phyloP scores from a whole-genome alignment of 139 green algal genomes.

The Chlorella vulgaris region DNA sequence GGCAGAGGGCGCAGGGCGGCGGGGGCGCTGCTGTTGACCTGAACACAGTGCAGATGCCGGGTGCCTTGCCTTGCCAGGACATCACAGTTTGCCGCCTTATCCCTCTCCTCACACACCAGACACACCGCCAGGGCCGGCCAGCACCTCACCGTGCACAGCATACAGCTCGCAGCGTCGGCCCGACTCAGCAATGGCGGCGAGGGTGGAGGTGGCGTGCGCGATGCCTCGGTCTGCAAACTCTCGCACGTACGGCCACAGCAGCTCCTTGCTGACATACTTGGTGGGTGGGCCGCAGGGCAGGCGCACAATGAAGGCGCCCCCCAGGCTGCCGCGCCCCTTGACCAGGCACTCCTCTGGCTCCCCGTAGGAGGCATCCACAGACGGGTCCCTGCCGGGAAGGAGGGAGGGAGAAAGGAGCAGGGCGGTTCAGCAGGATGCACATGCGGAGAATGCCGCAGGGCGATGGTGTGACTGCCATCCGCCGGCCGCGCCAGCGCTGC shows the following conservation, averaged over 20 bases:
- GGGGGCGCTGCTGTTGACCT: not conserved
- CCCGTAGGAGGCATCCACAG: conserved; percentile 78
- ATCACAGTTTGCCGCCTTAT: no score
- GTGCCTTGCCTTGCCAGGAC: no score
- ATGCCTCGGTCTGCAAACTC: conserved; percentile 91
- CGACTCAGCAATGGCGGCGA: conserved; percentile 59
- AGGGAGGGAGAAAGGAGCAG: not conserved
- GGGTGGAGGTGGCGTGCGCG: conserved; percentile 61
- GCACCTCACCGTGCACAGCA: conserved; percentile 71
- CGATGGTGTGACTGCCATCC: no score
- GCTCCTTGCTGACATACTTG: conserved; percentile 87
- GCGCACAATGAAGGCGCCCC: conserved; percentile 91
- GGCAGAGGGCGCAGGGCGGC: not conserved
- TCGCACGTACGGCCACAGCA: conserved; percentile 90
- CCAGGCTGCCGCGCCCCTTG: conserved; percentile 49
- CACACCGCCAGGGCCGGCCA: not conserved
- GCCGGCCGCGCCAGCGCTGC: no score
- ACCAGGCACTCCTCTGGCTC: conserved; percentile 78
- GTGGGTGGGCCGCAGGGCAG: conserved; percentile 76
- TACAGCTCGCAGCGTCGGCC: conserved; percentile 73
- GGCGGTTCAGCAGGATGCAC: not conserved
- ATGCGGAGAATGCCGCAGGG: no score
- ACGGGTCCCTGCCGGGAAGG: conserved; percentile 32
- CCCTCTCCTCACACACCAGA: no score
- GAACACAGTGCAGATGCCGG: not conserved